Evolutionary conservation across 2,329 filamentous ascomycete genomes (phyloP), one percentile per base, ranked within the genome.

Genomic region (Aspergillus sp.): DNA sequence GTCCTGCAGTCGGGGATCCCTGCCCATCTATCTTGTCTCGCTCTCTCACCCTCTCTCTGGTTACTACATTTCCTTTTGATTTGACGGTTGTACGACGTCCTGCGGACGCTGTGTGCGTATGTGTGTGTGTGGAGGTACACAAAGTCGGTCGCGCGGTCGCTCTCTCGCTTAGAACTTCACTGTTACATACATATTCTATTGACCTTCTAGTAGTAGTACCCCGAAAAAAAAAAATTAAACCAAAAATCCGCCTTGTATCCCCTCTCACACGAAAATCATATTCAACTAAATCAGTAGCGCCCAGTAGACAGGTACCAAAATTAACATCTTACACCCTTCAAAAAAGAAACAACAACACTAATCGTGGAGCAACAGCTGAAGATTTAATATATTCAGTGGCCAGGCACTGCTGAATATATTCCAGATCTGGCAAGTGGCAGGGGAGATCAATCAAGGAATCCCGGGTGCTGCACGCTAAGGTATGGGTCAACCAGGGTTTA

Each of bases 401-500:
- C 52, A 59, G 32, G 51, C 39, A 52, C 38, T 36, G 52, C 45
- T 50, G 25, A 54, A 41, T 38, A 30, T 32, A 21, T 36, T 7
- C n/a, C 9, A 10, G 13, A 57, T 59, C 43, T 55, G 64, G 62
- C 49, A 65, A 59, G 21, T 65, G 66, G 69, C 69, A 68, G 63
- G 67, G 68, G n/a, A 61, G 61, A 70, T 69, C 69, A 36, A 36
- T 36, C 32, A 36, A 36, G 12, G 32, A 36, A 36, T 36, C 32
- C 67, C 61, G 68, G 67, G 61, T 64, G 23, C 58, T 60, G 63
- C 56, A 51, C 58, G 57, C 61, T 66, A 65, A 28, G 25, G 52
- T 30, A 41, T 23, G 15, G 52, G 54, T 17, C 52, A 52, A 70
- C 71, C 67, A 67, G 71, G 70, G 68, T 71, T 45, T 62, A 74